Percentiles rank a stretch among this genome's conserved stretches.
phyloP scores from a whole-genome alignment of 345 rosid genomes.

The Euphorbia pulcherrima region DNA sequence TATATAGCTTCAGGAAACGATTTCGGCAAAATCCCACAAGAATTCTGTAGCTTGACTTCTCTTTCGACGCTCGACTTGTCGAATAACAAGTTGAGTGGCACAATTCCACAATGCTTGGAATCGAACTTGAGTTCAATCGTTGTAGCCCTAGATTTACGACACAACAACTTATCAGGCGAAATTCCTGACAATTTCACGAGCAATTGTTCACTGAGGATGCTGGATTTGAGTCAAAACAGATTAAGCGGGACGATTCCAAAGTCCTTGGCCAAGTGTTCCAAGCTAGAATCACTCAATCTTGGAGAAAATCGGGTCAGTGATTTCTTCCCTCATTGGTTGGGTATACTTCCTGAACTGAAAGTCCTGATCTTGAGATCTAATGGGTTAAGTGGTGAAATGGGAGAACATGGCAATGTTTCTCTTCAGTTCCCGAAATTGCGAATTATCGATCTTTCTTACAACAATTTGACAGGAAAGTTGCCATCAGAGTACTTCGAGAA shows the following conservation, averaged over 20 bases:
- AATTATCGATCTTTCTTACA: constrained; percentile 7
- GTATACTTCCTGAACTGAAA: background rate
- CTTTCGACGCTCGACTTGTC: background rate
- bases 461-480: constrained; percentile 4
- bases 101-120: background rate
- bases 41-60: background rate
- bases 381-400: background rate
- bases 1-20: background rate
- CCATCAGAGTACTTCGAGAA: background rate
- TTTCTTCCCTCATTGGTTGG: constrained; percentile 8
- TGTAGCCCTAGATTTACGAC: background rate
- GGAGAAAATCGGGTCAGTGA: constrained; percentile 2
- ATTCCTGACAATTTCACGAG: background rate
- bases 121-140: background rate
- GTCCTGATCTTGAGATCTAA: constrained; percentile 7
- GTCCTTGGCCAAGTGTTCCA: constrained; percentile 3
- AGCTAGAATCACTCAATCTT: constrained; percentile 9
- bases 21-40: background rate
- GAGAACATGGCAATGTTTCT: background rate
- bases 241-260: constrained; percentile 14
- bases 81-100: constrained; percentile 1
- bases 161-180: background rate
- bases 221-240: constrained; percentile 3
- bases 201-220: background rate
- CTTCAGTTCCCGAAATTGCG: background rate